These are phyloP conservation scores for Ustilago curta DNA, from an alignment of 1,284 basidiomycete species.

Conservation along the genomic window DNA sequence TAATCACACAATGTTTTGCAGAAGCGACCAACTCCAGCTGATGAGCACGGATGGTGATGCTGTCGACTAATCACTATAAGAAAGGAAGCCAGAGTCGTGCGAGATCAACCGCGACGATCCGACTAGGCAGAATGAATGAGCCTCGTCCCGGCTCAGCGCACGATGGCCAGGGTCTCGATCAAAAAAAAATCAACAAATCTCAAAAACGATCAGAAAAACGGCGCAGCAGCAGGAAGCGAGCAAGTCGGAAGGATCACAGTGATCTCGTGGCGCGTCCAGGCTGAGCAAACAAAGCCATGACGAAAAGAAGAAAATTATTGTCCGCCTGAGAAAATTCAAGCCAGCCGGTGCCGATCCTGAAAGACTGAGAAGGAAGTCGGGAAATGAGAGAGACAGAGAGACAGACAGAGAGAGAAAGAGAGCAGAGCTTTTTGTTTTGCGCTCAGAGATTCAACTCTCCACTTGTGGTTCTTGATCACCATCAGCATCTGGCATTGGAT, in stretches of 20 bases:
- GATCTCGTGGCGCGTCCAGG: constrained; percentile 40
- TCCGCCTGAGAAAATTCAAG: constrained; percentile 5
- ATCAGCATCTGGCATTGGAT: constrained; percentile 16
- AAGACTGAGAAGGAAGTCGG: constrained; percentile 27
- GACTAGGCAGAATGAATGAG: not conserved
- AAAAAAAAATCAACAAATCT: constrained; percentile 6
- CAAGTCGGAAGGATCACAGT: constrained; percentile 18
- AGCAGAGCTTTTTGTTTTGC: not conserved
- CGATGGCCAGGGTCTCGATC: too few species aligned
- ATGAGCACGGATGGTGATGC: constrained; percentile 7
- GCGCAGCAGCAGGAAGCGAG: not conserved
- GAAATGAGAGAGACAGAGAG: not conserved
- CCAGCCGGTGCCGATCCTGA: constrained; percentile 10
- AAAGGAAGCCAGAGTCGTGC: not conserved
- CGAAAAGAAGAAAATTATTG: constrained; percentile 6
- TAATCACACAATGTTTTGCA: too few species aligned
- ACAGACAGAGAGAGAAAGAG: too few species aligned
- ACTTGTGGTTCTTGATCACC: constrained; percentile 17
- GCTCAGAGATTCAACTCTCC: constrained; percentile 8
- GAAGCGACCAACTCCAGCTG: not conserved
- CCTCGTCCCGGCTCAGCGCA: too few species aligned
- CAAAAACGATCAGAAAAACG: constrained; percentile 2
- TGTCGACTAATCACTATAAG: too few species aligned
- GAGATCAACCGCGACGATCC: not conserved
- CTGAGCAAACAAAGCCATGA: not conserved